Percentiles rank a stretch among this genome's conserved stretches.
Evolutionary conservation across 1,284 basidiomycete genomes (phyloP).

Genomic region (Irpex sp.): DNA sequence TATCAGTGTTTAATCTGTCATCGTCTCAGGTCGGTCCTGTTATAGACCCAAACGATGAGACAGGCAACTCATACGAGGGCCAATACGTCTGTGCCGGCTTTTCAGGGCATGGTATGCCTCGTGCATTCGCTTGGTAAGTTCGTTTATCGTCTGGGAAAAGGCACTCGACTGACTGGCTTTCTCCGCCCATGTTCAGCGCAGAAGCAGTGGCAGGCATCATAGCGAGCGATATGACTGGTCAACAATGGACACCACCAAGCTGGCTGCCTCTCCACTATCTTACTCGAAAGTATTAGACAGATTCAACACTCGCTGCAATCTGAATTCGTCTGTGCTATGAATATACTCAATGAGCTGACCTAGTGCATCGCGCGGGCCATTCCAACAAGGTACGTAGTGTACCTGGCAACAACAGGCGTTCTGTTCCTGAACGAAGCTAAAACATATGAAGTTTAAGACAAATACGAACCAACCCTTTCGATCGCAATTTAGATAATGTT

Average conservation of each 20-base stretch:
- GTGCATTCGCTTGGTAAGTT: constrained; percentile 63
- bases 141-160: background rate
- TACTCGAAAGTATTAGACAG: constrained; percentile 24
- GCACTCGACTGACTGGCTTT: background rate
- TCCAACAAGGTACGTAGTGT: too few relatives aligned
- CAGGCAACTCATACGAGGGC: constrained; percentile 32
- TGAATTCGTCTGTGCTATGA: too few relatives aligned
- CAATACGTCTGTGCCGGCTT: constrained; percentile 77
- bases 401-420: too few relatives aligned
- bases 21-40: constrained; percentile 53
- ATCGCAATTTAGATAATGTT: too few relatives aligned
- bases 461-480: too few relatives aligned
- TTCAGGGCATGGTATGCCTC: constrained; percentile 77
- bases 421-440: too few relatives aligned
- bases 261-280: constrained; percentile 65
- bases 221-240: constrained; percentile 35
- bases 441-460: too few relatives aligned
- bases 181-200: constrained; percentile 38
- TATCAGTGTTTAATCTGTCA: too few relatives aligned
- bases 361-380: too few relatives aligned
- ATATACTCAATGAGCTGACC: too few relatives aligned
- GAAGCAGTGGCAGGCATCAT: constrained; percentile 65
- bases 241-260: constrained; percentile 45
- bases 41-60: constrained; percentile 22
- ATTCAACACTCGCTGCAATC: background rate